These are phyloP conservation scores for Plasmodium gonderi DNA, from an alignment of 169 alveolate genomes.

Conservation along the genomic window DNA sequence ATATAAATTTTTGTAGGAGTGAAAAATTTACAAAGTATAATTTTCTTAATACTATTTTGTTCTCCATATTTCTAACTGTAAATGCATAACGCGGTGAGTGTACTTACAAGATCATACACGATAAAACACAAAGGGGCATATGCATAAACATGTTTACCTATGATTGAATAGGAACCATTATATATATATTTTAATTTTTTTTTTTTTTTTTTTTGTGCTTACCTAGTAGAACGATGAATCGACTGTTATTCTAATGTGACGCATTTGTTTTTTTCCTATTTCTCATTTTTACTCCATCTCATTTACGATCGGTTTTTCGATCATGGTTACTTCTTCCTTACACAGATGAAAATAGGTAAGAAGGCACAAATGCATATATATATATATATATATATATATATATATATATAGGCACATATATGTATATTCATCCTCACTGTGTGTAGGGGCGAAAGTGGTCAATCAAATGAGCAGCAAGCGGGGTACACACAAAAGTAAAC, in stretches of 20 bases:
- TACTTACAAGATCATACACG: not conserved
- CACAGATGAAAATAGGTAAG: not conserved
- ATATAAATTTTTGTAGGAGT: not conserved
- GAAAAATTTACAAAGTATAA: not conserved
- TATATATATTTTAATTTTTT: too few species aligned
- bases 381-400: not conserved
- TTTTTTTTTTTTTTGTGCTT: too few species aligned
- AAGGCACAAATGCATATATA: not conserved
- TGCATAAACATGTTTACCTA: too few species aligned
- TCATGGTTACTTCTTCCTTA: not conserved
- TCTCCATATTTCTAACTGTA: not conserved
- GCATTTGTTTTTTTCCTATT: too few species aligned
- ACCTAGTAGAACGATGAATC: too few species aligned
- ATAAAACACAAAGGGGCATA: too few species aligned
- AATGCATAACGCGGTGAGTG: not conserved
- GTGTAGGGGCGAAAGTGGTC: not conserved
- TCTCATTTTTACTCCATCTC: too few species aligned
- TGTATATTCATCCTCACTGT: not conserved
- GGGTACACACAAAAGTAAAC: too few species aligned
- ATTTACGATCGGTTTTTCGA: too few species aligned
- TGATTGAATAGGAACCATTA: too few species aligned
- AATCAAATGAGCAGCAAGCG: too few species aligned
- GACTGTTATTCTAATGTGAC: too few species aligned
- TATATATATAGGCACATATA: not conserved
- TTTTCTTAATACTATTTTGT: not conserved